Evolutionary conservation across 2,329 filamentous ascomycete genomes (phyloP).

Genomic region (Ophiocordyceps camponoti-rufipedis): DNA sequence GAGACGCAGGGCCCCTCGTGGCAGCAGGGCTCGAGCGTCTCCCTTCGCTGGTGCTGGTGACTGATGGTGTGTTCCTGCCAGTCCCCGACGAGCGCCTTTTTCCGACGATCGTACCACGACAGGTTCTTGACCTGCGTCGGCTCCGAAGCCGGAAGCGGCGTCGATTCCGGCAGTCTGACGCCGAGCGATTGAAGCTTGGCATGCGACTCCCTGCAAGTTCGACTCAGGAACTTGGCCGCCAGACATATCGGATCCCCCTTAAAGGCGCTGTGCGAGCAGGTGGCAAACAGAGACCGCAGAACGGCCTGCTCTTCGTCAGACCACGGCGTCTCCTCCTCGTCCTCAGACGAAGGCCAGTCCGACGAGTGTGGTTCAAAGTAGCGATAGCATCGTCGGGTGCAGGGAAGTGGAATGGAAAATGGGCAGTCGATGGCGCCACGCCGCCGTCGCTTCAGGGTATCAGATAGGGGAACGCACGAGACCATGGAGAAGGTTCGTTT

Average conservation of each 20-base stretch:
- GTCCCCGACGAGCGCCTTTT: slow-evolving; percentile 33
- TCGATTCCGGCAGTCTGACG: slow-evolving; percentile 8
- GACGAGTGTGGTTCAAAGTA: neutral
- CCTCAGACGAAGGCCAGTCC: neutral
- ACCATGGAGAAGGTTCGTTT: slow-evolving; percentile 34
- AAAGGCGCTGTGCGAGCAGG: slow-evolving; percentile 20
- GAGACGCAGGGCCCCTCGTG: slow-evolving; percentile 50
- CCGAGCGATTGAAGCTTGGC: slow-evolving; percentile 10
- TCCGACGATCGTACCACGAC: slow-evolving; percentile 37
- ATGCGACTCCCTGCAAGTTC: slow-evolving; percentile 33
- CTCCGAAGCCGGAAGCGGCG: slow-evolving; percentile 8
- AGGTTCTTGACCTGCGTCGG: slow-evolving; percentile 23
- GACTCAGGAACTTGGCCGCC: slow-evolving; percentile 28
- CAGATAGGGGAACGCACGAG: slow-evolving; percentile 12
- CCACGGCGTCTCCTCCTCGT: slow-evolving; percentile 15
- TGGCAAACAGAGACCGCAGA: slow-evolving; percentile 26
- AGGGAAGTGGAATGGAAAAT: slow-evolving; percentile 9
- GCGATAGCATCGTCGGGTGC: slow-evolving; percentile 24
- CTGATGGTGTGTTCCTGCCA: slow-evolving; percentile 37
- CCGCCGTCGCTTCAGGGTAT: slow-evolving; percentile 12
- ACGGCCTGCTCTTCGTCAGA: slow-evolving; percentile 28
- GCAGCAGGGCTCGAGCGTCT: slow-evolving; percentile 44
- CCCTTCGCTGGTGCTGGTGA: slow-evolving; percentile 35
- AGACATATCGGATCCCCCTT: slow-evolving; percentile 27
- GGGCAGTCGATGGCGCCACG: slow-evolving; percentile 2